phyloP scores from a whole-genome alignment of 768 basidiomycete species.

The Russula sp. region DNA sequence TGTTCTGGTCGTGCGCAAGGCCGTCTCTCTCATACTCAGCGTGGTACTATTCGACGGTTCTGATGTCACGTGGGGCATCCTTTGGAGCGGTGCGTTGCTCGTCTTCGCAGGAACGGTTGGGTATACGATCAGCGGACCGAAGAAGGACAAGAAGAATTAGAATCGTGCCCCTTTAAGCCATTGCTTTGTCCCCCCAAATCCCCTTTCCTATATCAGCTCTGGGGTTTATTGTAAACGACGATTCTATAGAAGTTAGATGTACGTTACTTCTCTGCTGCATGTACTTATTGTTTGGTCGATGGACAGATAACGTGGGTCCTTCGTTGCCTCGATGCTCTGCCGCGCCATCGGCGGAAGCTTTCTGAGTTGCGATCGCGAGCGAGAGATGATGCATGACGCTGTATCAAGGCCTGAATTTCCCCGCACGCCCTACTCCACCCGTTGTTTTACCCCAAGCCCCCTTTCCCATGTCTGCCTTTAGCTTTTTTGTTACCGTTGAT shows the following conservation, averaged over 20 bases:
- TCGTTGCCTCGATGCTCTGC: not conserved
- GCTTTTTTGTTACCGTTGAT: too few species aligned
- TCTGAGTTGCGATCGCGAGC: too few species aligned
- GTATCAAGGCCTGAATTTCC: too few species aligned
- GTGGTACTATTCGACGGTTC: slow-evolving; percentile 42
- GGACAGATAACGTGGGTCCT: not conserved
- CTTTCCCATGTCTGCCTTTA: too few species aligned
- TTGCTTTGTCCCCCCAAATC: not conserved
- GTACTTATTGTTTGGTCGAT: not conserved
- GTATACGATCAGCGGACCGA: slow-evolving; percentile 43
- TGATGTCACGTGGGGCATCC: slow-evolving; percentile 31
- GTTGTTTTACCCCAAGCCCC: too few species aligned
- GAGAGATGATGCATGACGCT: too few species aligned
- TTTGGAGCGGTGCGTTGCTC: slow-evolving; percentile 64
- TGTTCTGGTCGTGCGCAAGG: slow-evolving; percentile 75
- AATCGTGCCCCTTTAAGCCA: not conserved
- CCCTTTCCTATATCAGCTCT: too few species aligned
- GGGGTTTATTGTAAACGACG: not conserved
- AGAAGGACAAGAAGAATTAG: slow-evolving; percentile 21
- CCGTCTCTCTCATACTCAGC: slow-evolving; percentile 67
- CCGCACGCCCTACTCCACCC: too few species aligned
- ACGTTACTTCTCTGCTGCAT: not conserved
- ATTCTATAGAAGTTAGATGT: not conserved
- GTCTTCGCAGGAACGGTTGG: slow-evolving; percentile 66
- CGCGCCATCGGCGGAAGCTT: too few species aligned